A percentile compares a stretch with the other conserved stretches of the same genome.
phyloP scores from a whole-genome alignment of 2,329 filamentous ascomycete species.

The Monilinia laxa region DNA sequence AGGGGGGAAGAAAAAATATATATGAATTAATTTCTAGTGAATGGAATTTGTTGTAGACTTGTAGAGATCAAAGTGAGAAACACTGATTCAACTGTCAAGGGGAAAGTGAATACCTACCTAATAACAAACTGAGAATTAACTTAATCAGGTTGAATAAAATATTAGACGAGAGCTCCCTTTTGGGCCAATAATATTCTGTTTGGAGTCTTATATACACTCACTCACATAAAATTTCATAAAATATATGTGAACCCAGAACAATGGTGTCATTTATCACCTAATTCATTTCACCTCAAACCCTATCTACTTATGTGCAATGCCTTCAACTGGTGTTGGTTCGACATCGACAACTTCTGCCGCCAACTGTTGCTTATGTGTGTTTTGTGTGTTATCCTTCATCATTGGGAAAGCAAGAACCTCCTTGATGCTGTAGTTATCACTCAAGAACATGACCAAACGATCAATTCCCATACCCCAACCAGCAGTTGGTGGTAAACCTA shows the following conservation, averaged over 20 bases:
- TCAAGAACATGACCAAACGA: slow-evolving; percentile 91
- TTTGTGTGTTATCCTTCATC: slow-evolving; percentile 80
- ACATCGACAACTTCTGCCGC: slow-evolving; percentile 64
- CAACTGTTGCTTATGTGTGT: slow-evolving; percentile 47
- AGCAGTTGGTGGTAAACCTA: slow-evolving; percentile 87
- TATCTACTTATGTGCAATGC: slow-evolving; percentile 43
- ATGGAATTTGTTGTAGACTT: too few species aligned
- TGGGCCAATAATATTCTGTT: too few species aligned
- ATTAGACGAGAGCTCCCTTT: too few species aligned
- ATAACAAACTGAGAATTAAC: too few species aligned
- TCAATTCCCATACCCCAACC: slow-evolving; percentile 98
- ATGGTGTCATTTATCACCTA: neutral
- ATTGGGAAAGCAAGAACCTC: slow-evolving; percentile 96
- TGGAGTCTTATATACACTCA: neutral
- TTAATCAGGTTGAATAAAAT: too few species aligned
- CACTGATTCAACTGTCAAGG: too few species aligned
- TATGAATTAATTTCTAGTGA: too few species aligned
- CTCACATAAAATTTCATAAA: neutral
- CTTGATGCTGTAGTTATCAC: slow-evolving; percentile 92
- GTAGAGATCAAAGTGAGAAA: too few species aligned
- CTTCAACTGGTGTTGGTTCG: slow-evolving; percentile 59
- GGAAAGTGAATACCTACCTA: too few species aligned
- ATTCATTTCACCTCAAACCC: neutral
- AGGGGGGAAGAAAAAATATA: too few species aligned
- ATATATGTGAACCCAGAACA: neutral